phyloP scores from a whole-genome alignment of 2,329 filamentous ascomycete genomes.

The Colletotrichum abscissum region DNA sequence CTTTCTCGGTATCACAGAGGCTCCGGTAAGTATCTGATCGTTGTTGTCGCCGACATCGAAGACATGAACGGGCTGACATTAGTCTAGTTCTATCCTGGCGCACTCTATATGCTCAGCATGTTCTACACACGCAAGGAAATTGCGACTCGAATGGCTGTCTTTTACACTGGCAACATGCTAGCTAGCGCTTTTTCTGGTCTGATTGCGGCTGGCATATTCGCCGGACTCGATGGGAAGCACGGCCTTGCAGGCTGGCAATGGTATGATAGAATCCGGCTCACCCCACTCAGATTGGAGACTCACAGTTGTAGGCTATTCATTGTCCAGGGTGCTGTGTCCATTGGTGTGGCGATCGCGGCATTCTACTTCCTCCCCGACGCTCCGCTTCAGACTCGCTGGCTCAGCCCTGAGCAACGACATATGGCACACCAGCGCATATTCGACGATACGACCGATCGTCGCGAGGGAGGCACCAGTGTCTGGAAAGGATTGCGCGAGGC shows the following conservation, averaged over 20 bases:
- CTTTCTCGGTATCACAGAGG: conserved; percentile 33
- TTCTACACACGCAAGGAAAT: conserved; percentile 35
- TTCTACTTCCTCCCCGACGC: conserved; percentile 52
- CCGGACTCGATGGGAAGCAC: conserved; percentile 52
- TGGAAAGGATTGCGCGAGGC: conserved; percentile 57
- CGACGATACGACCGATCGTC: conserved; percentile 44
- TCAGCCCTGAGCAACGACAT: conserved; percentile 53
- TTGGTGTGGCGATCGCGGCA: conserved; percentile 46
- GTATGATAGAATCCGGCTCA: conserved; percentile 37
- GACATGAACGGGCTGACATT: not conserved
- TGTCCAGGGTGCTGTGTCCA: conserved; percentile 51
- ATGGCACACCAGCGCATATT: conserved; percentile 50
- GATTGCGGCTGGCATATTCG: conserved; percentile 55
- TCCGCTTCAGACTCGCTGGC: conserved; percentile 49
- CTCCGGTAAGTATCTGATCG: conserved; percentile 4
- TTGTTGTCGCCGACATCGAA: not conserved
- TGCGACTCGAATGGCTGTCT: conserved; percentile 51
- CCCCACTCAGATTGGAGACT: not conserved
- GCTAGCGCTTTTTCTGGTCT: conserved; percentile 57
- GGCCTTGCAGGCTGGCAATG: conserved; percentile 55
- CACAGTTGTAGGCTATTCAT: conserved; percentile 47
- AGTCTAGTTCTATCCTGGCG: conserved; percentile 37
- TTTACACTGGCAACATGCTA: conserved; percentile 57
- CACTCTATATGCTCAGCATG: conserved; percentile 33
- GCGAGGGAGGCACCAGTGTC: conserved; percentile 49